Evolutionary conservation across 257 asterid species (phyloP), one percentile per base, ranked within the genome.

Genomic region (Paulownia fortunei): DNA sequence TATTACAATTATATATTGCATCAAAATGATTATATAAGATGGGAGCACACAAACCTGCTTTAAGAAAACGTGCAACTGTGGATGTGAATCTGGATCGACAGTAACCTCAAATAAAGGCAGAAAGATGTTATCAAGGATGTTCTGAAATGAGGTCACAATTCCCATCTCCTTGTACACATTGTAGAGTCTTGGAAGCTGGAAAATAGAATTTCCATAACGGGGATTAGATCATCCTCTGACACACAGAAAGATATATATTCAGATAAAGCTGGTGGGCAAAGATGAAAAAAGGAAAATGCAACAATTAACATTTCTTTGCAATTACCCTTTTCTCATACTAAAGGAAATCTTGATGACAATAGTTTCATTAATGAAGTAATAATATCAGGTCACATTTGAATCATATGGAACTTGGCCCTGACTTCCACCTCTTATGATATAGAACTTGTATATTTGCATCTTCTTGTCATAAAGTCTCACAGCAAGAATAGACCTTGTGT

Each of bases 161-260:
- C 96, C 96, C 94, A 91, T 91, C 69, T 89, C 94, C 88, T 84
- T 91, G 91, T 91, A 91, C 62, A 91, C 51, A 52, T 91, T 91
- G 88, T 91, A 91, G 62, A 91, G 90, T 79, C 92, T 84, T 8
- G 96, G 96, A 74, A 91, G 96, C 96, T 91, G 88, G 27, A 84
- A 27, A 36, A 59, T n/a, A 76, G 66, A 75, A 81, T 15, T 66
- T 54, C 46, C 34, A 56, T 21, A 72, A 73, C 68, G 58, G 80
- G 81, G 56, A 64, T 55, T 34, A 55, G 41, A 67, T 26, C 74
- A 73, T 11, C 18, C 37, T 76, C 69, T 27, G 73, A 30, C 36
- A 63, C 41, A 32, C 13, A 34, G 49, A 62, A 15, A 26, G 15
- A 42, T 42, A 19, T 36, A 8, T 23, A 15, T 47, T 21, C 30